phyloP scores from a whole-genome alignment of 176 grass and related monocot genomes.

The Carex myosuroides region DNA sequence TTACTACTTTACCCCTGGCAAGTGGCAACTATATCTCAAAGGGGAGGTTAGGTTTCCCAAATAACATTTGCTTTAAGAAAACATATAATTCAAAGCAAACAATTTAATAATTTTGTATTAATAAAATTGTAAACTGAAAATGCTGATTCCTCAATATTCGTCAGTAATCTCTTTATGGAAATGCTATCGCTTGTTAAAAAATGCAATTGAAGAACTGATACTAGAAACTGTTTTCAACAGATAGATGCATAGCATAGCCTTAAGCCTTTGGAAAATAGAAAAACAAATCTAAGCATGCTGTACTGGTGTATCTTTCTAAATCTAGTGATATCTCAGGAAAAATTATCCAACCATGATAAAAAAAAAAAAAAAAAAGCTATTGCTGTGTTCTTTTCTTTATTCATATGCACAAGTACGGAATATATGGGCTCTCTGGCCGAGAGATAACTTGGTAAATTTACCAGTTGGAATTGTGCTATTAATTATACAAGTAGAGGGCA shows the following conservation, averaged over 20 bases:
- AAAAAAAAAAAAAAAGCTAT: not conserved
- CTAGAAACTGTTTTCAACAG: not conserved
- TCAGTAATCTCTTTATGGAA: not conserved
- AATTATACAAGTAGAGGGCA: not conserved
- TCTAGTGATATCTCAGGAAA: not conserved
- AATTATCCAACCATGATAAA: not conserved
- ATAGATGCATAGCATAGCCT: slow-evolving; percentile 3
- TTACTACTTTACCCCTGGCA: slow-evolving; percentile 5
- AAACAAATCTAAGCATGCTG: not conserved
- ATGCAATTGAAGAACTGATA: not conserved
- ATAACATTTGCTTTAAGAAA: not conserved
- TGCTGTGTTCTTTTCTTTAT: not conserved
- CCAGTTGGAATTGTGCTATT: not conserved
- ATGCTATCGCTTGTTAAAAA: not conserved
- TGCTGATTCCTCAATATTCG: not conserved
- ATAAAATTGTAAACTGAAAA: not conserved
- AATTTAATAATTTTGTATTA: not conserved
- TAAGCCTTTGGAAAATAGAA: not conserved
- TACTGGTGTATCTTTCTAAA: slow-evolving; percentile 15
- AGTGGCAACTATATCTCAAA: not conserved
- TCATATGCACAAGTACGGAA: slow-evolving; percentile 4
- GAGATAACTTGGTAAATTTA: slow-evolving; percentile 4
- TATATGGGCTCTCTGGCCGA: slow-evolving; percentile 14
- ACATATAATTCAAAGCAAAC: not conserved
- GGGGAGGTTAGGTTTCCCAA: not conserved